phyloP scores from a whole-genome alignment of 1,139 yeast genomes.

The Yamadazyma dendronema region DNA sequence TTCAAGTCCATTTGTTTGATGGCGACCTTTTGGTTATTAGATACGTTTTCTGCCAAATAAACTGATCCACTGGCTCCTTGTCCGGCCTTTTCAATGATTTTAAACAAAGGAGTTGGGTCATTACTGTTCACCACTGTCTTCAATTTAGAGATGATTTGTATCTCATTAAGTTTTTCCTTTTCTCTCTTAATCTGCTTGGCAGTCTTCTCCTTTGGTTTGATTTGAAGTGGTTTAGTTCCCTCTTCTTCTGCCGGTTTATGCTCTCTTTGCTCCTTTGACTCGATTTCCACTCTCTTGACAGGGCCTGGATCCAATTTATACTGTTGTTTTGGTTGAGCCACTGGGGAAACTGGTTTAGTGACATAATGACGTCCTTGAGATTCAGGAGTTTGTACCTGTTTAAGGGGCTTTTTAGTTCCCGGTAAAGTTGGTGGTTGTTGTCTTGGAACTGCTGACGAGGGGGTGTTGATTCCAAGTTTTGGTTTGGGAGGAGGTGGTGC shows the following conservation, averaged over 20 bases:
- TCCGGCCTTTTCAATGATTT: slow-evolving; percentile 93
- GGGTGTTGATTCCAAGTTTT: slow-evolving; percentile 8
- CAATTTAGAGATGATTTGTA: slow-evolving; percentile 81
- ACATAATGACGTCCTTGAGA: slow-evolving; percentile 1
- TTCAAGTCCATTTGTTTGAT: slow-evolving; percentile 94
- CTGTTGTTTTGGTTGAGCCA: background rate
- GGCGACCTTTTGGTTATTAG: slow-evolving; percentile 57
- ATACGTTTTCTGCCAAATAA: slow-evolving; percentile 74
- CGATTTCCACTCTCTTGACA: too few relatives aligned
- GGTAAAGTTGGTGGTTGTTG: slow-evolving; percentile 35
- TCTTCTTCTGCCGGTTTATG: slow-evolving; percentile 2
- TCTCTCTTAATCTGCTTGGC: slow-evolving; percentile 53
- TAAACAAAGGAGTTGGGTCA: slow-evolving; percentile 84
- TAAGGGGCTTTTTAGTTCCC: slow-evolving; percentile 6
- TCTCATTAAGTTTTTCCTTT: slow-evolving; percentile 77
- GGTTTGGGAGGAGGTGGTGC: slow-evolving; percentile 55
- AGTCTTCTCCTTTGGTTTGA: slow-evolving; percentile 22
- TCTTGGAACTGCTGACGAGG: slow-evolving; percentile 23
- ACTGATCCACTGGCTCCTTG: slow-evolving; percentile 99
- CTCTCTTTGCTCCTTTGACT: slow-evolving; percentile 1
- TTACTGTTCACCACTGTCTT: slow-evolving; percentile 77
- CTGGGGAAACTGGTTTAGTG: slow-evolving; percentile 4
- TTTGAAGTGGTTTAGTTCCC: slow-evolving; percentile 9
- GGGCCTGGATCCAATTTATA: slow-evolving; percentile 1
- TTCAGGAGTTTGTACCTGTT: slow-evolving; percentile 3